Base-by-base conservation (phyloP, 1,284 basidiomycete genomes). In the Peniophora sp. region DNA sequence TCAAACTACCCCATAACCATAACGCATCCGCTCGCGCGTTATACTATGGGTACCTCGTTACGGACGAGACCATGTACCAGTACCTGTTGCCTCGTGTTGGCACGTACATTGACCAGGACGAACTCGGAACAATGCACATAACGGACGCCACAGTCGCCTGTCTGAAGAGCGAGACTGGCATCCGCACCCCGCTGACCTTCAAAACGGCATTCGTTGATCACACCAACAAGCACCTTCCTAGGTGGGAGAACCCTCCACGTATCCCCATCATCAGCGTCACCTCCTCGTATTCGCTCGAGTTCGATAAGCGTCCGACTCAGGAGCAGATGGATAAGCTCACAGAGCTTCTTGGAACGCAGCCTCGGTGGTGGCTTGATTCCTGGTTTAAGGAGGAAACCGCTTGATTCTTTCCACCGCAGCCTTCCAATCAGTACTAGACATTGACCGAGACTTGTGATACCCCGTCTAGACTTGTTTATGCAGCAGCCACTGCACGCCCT, bases 31-130 rank as follows among this genome's bases (percentile, higher is more conserved):
- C 8, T 3, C 44, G 44, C 8, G 22, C 23, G 3, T 25, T 23
- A 22, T 24, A 45, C n/a, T 45, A 22, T 22, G 44, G 44, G 10
- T 45, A 45, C 23, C 10, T 19, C 10, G 23, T 45, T 3, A 22
- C 44, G 9, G 44, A 45, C 22, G 44, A 56, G 53, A 0, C 38
- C 17, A 41, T 49, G 23, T 19, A 45, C 19, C 16, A 17, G 22
- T 35, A 36, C 23, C 20, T 45, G 6, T 25, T 22, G 17, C 23
- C 45, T 32, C 24, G 47, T 19, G 45, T 19, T 23, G 17, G 49
- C 16, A 35, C 32, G 46, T 32, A 25, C n/a, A 5, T 48, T 38
- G 19, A 35, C 38, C 32, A 47, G 24, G 23, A 14, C 19, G 44
- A 45, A 25, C 11, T 25, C 10, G 44, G 14, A 45, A 24, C 16